A percentile compares a stretch with the other conserved stretches of the same genome.
Conservation (phyloP, 768 basidiomycete genomes). For the Candolleomyces aberdarensis region DNA sequence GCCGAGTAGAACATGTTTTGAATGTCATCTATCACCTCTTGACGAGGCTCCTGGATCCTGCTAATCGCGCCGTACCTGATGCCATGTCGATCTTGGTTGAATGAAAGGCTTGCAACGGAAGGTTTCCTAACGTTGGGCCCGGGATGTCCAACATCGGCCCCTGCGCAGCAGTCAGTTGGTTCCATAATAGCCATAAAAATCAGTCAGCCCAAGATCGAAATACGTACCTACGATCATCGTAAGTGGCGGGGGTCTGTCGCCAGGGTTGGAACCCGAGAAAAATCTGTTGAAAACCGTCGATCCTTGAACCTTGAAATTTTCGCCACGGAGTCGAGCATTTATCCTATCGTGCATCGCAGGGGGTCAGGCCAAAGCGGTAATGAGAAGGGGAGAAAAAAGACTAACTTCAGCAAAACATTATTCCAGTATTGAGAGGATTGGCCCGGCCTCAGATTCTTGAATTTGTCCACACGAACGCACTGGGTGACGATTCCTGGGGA, state of each 20-base stretch:
- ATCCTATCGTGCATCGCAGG: constrained; percentile 29
- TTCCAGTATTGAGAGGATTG: constrained; percentile 44
- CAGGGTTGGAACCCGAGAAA: no score
- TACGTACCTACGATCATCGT: no score
- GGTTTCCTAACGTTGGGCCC: constrained; percentile 49
- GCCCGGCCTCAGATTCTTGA: constrained; percentile 24
- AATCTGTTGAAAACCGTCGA: neutral
- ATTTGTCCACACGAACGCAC: constrained; percentile 2
- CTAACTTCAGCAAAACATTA: constrained; percentile 54
- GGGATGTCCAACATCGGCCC: constrained; percentile 65
- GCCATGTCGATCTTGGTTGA: constrained; percentile 44
- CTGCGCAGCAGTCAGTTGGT: constrained; percentile 23
- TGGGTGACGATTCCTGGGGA: constrained; percentile 12
- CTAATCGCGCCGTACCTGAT: constrained; percentile 44
- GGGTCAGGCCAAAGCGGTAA: neutral
- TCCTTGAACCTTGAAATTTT: constrained; percentile 34
- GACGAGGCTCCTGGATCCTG: constrained; percentile 42
- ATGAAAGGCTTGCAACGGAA: constrained; percentile 59
- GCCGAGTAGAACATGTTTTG: constrained; percentile 34
- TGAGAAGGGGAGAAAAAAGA: neutral
- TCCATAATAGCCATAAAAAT: constrained; percentile 25
- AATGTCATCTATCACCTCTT: constrained; percentile 45
- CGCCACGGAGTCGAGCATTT: constrained; percentile 53
- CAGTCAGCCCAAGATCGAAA: neutral
- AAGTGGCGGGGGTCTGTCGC: no score